Base-by-base conservation (phyloP, 306 rosid species). In the Rubus parviflorus region DNA sequence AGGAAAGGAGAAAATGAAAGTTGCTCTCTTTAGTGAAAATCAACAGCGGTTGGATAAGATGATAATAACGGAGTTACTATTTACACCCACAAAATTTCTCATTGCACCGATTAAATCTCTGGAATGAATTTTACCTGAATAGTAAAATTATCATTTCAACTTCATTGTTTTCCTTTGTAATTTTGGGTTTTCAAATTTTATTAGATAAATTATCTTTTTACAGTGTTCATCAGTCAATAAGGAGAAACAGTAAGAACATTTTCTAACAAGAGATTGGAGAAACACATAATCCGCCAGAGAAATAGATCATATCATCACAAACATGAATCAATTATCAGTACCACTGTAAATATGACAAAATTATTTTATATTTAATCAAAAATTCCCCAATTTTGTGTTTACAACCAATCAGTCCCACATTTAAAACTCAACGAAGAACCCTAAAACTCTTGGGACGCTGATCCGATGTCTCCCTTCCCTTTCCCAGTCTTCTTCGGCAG, bases 391-490 rank as follows among this genome's bases (percentile, higher is more conserved):
- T 25, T 60, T 5, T 51, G 23, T 52, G 47, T 74, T 58, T 74
- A 74, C 78, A 74, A 30, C 69, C 68, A 43, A 41, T 14, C 2
- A 6, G 8, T 9, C 22, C 54, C 22, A 17, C 11, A 60, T 12
- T 38, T 11, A 12, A 22, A 15, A 40, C 9, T 3, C 10, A 77
- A 19, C 41, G 35, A 46, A 4, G 17, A 22, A 67, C 67, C 35
- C 80, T 84, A 88, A 49, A 86, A 88, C 81, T 88, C 92, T 51
- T 88, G 92, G 0, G 90, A 88, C 2, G 80, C 88, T 19, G 97
- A 88, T n/a, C 93, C 97, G n/a, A 88, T 58, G 8, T 81, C 91
- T 0, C 43, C 83, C 38, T 89, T 92, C 8, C 86, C 92, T 42
- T 84, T 88, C 0, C 62, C 85, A 6, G 65, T 57, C 56, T 89